Evolutionary conservation across 2,329 filamentous ascomycete genomes (phyloP).

Genomic region (Sporothrix inflata): DNA sequence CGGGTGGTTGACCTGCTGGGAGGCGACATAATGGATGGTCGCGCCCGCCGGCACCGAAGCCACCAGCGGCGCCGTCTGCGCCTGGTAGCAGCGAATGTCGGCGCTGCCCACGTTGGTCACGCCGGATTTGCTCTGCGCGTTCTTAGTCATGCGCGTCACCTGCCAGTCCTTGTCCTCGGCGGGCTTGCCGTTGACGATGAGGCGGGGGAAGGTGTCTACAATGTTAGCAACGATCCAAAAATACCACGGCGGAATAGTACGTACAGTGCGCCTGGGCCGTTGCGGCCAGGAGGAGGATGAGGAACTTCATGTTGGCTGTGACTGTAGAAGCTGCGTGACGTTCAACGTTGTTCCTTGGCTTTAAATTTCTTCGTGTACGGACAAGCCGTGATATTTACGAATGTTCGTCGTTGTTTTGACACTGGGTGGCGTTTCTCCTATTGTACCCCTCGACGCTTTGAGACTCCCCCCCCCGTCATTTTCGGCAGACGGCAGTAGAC

Average conservation of each 20-base stretch:
- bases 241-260: too few species aligned
- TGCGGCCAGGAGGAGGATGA: constrained; percentile 35
- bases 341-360: constrained; percentile 6
- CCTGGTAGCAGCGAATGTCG: constrained; percentile 40
- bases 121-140: constrained; percentile 42
- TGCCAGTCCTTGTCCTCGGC: constrained; percentile 38
- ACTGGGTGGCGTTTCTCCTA: too few species aligned
- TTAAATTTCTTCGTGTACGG: too few species aligned
- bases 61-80: constrained; percentile 37
- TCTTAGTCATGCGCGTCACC: constrained; percentile 42
- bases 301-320: constrained; percentile 33
- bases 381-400: too few species aligned
- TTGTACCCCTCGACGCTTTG: too few species aligned
- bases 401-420: too few species aligned
- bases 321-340: neutral
- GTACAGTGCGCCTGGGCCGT: constrained; percentile 35
- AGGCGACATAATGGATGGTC: constrained; percentile 45
- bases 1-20: constrained; percentile 45
- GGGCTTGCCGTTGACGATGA: constrained; percentile 32
- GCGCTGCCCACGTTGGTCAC: constrained; percentile 39
- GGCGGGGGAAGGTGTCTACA: constrained; percentile 34
- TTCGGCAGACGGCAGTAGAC: neutral
- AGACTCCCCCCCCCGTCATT: too few species aligned
- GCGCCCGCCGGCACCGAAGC: constrained; percentile 46
- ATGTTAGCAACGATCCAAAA: neutral